Evolutionary conservation across 768 basidiomycete species (phyloP).

Genomic region (Lentinula sp.): DNA sequence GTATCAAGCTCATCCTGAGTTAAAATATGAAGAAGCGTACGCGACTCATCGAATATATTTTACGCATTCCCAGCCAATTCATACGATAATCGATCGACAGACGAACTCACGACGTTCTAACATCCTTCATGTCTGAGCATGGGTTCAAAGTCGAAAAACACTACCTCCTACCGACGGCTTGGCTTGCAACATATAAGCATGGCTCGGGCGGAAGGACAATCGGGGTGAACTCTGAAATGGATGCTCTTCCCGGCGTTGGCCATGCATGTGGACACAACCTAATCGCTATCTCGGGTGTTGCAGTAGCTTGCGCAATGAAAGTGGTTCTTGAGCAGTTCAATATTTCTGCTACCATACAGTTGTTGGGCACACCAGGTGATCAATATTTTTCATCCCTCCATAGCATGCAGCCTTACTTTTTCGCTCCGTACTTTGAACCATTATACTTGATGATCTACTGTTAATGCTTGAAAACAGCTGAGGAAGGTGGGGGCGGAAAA

Average conservation of each 20-base stretch:
- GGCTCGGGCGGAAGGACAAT: slow-evolving; percentile 65
- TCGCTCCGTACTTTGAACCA: not conserved
- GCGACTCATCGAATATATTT: slow-evolving; percentile 12
- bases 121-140: slow-evolving; percentile 57
- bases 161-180: slow-evolving; percentile 65
- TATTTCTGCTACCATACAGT: slow-evolving; percentile 61
- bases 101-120: slow-evolving; percentile 66
- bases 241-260: slow-evolving; percentile 37
- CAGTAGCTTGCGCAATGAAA: slow-evolving; percentile 64
- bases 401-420: not conserved
- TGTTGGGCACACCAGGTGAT: slow-evolving; percentile 76
- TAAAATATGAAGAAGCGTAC: slow-evolving; percentile 63
- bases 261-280: slow-evolving; percentile 59
- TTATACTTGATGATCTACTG: not conserved
- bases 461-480: slow-evolving; percentile 37
- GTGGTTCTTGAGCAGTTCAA: slow-evolving; percentile 50
- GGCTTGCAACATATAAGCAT: slow-evolving; percentile 63
- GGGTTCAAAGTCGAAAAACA: slow-evolving; percentile 62
- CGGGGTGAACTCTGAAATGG: slow-evolving; percentile 81
- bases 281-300: slow-evolving; percentile 73
- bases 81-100: slow-evolving; percentile 24
- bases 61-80: not conserved
- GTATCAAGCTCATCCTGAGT: slow-evolving; percentile 59
- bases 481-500: slow-evolving; percentile 78
- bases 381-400: not conserved